Evolutionary conservation across 176 grass and related monocot species (phyloP).

Genomic region (Alopecurus myosuroides): DNA sequence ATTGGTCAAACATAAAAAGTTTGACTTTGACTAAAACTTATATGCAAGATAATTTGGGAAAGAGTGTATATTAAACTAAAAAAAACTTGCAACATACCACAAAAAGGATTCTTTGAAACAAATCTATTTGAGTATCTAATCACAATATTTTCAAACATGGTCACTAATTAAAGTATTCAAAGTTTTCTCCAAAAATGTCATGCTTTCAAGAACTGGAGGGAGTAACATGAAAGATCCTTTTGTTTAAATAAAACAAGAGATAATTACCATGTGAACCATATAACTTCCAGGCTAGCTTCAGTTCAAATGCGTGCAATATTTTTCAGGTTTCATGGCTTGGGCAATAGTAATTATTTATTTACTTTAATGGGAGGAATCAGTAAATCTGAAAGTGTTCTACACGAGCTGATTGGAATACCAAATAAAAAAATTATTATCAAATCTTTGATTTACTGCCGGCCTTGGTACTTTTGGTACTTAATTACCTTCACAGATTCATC

Average conservation of each 20-base stretch:
- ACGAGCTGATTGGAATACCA: not conserved
- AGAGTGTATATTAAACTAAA: not conserved
- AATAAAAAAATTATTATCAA: not conserved
- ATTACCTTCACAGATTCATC: not conserved
- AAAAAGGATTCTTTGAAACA: not conserved
- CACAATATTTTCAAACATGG: not conserved
- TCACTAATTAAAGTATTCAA: not conserved
- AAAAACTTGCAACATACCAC: not conserved
- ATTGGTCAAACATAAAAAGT: too few relatives aligned
- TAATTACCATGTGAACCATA: not conserved
- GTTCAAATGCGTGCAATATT: not conserved
- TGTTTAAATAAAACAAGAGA: not conserved
- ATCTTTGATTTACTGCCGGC: not conserved
- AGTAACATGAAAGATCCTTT: not conserved
- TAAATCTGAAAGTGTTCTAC: not conserved
- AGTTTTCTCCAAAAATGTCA: not conserved
- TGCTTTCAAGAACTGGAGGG: not conserved
- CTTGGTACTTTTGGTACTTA: not conserved
- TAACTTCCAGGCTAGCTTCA: not conserved
- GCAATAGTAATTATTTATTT: not conserved
- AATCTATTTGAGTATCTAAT: not conserved
- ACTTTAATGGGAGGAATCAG: not conserved
- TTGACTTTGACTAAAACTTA: too few relatives aligned
- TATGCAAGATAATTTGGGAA: too few relatives aligned
- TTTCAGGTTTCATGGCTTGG: not conserved